Evolutionary conservation across 2,329 filamentous ascomycete species (phyloP), one percentile per base, ranked within the genome.

Genomic region (Trichophyton benhamiae): DNA sequence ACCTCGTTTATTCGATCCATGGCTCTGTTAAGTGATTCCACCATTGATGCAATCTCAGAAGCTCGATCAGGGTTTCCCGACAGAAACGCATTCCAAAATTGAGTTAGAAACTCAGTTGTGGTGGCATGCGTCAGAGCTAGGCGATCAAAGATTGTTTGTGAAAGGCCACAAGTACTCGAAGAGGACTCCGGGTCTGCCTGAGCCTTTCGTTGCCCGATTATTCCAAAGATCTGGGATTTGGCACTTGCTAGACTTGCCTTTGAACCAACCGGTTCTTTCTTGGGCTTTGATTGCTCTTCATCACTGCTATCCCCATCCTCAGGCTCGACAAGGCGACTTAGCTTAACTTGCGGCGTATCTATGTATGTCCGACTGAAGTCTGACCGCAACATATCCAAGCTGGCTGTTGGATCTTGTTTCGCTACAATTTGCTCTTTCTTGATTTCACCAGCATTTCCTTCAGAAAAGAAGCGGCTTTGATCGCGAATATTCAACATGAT

Each of bases 81-180:
- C 27, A 95, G 80, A 70, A 95, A 99, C 0, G 91, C 85, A 38
- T 84, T 82, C 92, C 92, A 99, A 77, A 99, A 99, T 72, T 97
- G 95, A 68, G 92, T 89, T n/a, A 99, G 78, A 69, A 97, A 99
- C 70, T 99, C 94, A 42, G 89, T 87, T 0, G 90, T 95, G 0
- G 94, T 99, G 60, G 91, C 91, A 72, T 97, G 91, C 0, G 92
- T 96, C 61, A 88, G 79, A 11, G 78, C 80, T n/a, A 88, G 70
- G 17, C 81, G 81, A 66, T 87, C 84, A 65, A 84, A 85, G 1
- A 84, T 76, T 2, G 72, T 67, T 7, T 74, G 65, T 1, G 80
- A 77, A 15, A 83, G 72, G 3, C 79, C 80, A 36, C 74, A 76
- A 1, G 76, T 76, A 36, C 70, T 69, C 6, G 75, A 71, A 1